Base-by-base conservation (phyloP, 2,329 filamentous ascomycete genomes). In the Ceratocystis cacaofunesta region DNA sequence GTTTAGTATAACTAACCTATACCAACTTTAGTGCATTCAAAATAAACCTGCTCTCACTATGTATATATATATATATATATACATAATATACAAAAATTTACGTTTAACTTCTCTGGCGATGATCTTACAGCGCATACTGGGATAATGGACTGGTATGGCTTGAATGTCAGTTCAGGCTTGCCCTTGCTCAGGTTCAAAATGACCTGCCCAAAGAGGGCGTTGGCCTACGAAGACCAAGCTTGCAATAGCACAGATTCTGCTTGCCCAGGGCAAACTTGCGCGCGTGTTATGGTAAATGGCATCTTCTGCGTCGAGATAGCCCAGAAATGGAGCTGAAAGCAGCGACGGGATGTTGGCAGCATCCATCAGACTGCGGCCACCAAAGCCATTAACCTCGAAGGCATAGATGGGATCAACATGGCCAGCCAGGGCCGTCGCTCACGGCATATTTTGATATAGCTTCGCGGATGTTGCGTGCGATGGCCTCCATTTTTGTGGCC, bases 161-260 rank as follows among this genome's bases (percentile, higher is more conserved):
- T 75, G 36, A 71, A 70, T 36, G 84, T 73, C 66, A 95, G 72
- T 70, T 85, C 78, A 10, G 89, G 90, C 73, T 89, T 89, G 72
- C 2, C 22, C 2, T 25, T 25, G 22, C 22, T 25, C 22, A 25
- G 22, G 22, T 25, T 25, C 2, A 25, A 25, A 25, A 25, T 25
- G 22, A 2, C 89, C 76, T 92, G 87, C 15, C 89, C 88, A 75
- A 92, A 94, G n/a, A 95, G 83, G 0, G 87, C 89, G 72, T 94
- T 94, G 15, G 89, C 89, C 90, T 89, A 94, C 0, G 89, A 87
- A 72, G 94, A 95, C 74, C 75, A 76, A 65, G 75, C 17, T 78
- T 77, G 63, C 89, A 78, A 70, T 82, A 95, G 74, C 94, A 95
- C 0, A 90, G 89, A 71, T 96, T 95, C 0, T 84, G 83, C 65